These are phyloP conservation scores for Scleromitrula shiraiana DNA, from an alignment of 2,329 filamentous ascomycete species.

Conservation along the genomic window DNA sequence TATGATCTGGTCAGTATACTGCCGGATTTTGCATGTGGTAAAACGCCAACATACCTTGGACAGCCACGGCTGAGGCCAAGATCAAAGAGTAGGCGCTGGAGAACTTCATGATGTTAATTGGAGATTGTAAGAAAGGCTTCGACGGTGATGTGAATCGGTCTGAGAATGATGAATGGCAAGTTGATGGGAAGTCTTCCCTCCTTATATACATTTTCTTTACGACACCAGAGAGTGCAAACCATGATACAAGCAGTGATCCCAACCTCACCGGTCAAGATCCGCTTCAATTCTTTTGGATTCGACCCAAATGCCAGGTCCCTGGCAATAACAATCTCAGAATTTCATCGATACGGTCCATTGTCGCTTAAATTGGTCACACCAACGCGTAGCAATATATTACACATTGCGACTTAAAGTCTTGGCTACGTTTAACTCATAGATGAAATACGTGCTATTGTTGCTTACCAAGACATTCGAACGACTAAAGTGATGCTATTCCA, in stretches of 20 bases:
- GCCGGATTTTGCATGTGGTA: not conserved
- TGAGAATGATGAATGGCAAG: not conserved
- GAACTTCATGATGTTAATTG: constrained; percentile 22
- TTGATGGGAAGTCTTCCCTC: not conserved
- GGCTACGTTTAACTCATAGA: too few species aligned
- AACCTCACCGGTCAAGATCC: not conserved
- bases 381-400: too few species aligned
- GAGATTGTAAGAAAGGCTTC: not conserved
- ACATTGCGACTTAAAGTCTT: not conserved
- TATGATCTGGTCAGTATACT: not conserved
- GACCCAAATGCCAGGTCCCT: not conserved
- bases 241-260: not conserved
- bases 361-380: not conserved
- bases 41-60: constrained; percentile 12
- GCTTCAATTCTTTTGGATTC: not conserved
- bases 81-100: constrained; percentile 12
- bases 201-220: not conserved
- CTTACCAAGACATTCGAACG: too few species aligned
- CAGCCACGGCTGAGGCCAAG: constrained; percentile 14
- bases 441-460: too few species aligned
- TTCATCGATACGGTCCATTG: not conserved
- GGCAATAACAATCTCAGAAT: not conserved
- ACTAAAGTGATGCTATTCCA: too few species aligned
- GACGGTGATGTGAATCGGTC: not conserved
- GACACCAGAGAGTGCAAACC: not conserved